Percentiles rank a stretch among this genome's conserved stretches.
Evolutionary conservation across 371 early-diverging fungal genomes (phyloP).

Genomic region (Mortierella sp.): DNA sequence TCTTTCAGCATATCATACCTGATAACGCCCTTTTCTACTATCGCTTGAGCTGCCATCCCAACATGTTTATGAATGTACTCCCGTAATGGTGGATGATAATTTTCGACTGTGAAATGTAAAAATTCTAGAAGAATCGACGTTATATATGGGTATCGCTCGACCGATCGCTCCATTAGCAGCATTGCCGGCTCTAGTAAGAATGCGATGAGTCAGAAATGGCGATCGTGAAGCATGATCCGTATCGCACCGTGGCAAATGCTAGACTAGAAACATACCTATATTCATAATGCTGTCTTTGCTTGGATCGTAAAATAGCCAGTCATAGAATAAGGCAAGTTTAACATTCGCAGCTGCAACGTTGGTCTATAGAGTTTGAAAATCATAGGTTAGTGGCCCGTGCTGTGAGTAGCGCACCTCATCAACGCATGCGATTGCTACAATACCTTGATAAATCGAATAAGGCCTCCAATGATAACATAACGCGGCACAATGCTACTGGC

Average conservation of each 20-base stretch:
- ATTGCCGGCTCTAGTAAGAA: slow-evolving; percentile 74
- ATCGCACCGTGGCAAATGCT: neutral
- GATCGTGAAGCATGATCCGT: neutral
- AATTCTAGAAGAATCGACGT: slow-evolving; percentile 77
- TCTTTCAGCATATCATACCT: slow-evolving; percentile 44
- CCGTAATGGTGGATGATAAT: slow-evolving; percentile 69
- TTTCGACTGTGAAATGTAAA: slow-evolving; percentile 66
- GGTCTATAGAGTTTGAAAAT: slow-evolving; percentile 41
- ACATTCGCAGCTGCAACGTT: slow-evolving; percentile 73
- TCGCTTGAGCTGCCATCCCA: slow-evolving; percentile 66
- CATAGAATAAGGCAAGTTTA: slow-evolving; percentile 80
- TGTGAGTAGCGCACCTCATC: too few relatives aligned
- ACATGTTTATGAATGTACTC: slow-evolving; percentile 66
- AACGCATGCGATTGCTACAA: neutral
- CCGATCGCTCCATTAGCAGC: slow-evolving; percentile 78
- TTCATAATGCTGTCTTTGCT: slow-evolving; percentile 81
- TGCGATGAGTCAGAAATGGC: neutral
- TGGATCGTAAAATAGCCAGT: slow-evolving; percentile 84
- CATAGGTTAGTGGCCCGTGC: neutral
- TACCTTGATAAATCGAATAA: slow-evolving; percentile 74
- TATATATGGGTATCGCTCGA: slow-evolving; percentile 75
- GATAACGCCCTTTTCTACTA: slow-evolving; percentile 76
- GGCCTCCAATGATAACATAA: slow-evolving; percentile 76
- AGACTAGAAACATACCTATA: slow-evolving; percentile 62
- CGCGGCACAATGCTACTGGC: slow-evolving; percentile 83